Conservation (phyloP, 768 basidiomycete genomes). For the Obba rivulosa region DNA sequence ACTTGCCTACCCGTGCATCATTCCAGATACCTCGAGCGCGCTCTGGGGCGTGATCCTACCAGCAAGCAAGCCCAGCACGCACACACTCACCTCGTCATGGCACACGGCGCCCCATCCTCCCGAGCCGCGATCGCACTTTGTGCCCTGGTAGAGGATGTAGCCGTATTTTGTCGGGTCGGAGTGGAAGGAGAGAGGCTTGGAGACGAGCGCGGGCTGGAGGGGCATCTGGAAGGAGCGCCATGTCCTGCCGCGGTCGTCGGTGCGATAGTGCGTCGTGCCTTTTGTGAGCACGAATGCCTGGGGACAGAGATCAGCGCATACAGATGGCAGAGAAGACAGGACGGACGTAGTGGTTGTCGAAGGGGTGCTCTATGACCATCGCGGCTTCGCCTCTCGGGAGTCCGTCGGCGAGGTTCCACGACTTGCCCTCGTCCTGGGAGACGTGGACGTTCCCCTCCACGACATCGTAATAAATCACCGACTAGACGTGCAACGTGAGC, state of each 20-base stretch:
- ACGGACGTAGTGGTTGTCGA: conserved; percentile 69
- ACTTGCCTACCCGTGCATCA: too few relatives aligned
- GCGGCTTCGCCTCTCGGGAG: conserved; percentile 51
- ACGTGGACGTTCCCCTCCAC: conserved; percentile 64
- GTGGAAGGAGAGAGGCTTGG: conserved; percentile 81
- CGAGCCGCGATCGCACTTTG: conserved; percentile 41
- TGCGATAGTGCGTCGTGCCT: conserved; percentile 76
- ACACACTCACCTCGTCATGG: conserved; percentile 59
- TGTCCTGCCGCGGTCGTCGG: conserved; percentile 79
- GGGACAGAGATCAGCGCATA: neutral
- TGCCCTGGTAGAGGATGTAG: conserved; percentile 77
- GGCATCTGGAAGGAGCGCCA: conserved; percentile 82
- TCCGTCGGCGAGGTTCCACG: conserved; percentile 48
- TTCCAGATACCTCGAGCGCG: too few relatives aligned
- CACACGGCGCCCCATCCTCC: conserved; percentile 54
- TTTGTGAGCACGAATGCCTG: conserved; percentile 87
- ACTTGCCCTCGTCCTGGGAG: conserved; percentile 84
- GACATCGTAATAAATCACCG: conserved; percentile 79
- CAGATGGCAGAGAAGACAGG: too few relatives aligned
- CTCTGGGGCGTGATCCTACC: too few relatives aligned
- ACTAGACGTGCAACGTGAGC: conserved; percentile 27
- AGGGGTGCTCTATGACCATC: conserved; percentile 84
- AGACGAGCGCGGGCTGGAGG: conserved; percentile 48
- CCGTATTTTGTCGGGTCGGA: conserved; percentile 66
- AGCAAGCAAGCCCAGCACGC: too few relatives aligned